These are phyloP conservation scores for Tilletia walkeri DNA, from an alignment of 1,284 basidiomycete genomes.

Conservation along the genomic window DNA sequence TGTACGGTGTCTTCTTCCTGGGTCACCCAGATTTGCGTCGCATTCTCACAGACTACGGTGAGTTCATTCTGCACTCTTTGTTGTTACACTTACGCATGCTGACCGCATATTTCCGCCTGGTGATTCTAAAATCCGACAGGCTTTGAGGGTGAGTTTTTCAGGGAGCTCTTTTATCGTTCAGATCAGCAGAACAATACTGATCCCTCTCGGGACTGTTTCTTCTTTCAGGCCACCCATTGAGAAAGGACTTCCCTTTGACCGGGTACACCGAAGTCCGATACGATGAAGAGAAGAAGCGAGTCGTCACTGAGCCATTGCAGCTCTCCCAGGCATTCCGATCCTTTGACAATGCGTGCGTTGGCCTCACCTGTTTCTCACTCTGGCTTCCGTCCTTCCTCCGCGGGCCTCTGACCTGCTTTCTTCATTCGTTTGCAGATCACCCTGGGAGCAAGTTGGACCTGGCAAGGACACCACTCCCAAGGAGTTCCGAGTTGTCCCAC, in stretches of 20 bases:
- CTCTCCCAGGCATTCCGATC: slow-evolving; percentile 98
- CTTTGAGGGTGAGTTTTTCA: slow-evolving; percentile 71
- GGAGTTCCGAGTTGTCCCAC: slow-evolving; percentile 57
- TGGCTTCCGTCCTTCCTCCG: background rate
- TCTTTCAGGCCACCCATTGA: slow-evolving; percentile 69
- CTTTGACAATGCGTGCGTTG: slow-evolving; percentile 67
- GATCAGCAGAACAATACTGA: background rate
- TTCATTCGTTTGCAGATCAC: slow-evolving; percentile 60
- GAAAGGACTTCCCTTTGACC: slow-evolving; percentile 96
- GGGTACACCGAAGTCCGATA: slow-evolving; percentile 97
- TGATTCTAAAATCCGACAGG: slow-evolving; percentile 60
- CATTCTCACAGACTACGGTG: slow-evolving; percentile 96
- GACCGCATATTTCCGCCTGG: background rate
- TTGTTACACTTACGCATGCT: background rate
- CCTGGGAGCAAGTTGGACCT: slow-evolving; percentile 95
- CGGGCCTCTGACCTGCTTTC: background rate
- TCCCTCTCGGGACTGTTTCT: background rate
- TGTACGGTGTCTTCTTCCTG: slow-evolving; percentile 95
- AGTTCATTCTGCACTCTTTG: slow-evolving; percentile 29
- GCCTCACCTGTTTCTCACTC: background rate
- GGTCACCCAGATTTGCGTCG: slow-evolving; percentile 94
- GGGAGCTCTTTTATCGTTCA: background rate
- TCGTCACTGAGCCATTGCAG: slow-evolving; percentile 96
- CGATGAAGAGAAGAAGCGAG: slow-evolving; percentile 96
- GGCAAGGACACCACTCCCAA: slow-evolving; percentile 69